Base-by-base conservation (phyloP, 1,139 yeast genomes). In the Trichomonascaceae sp. region DNA sequence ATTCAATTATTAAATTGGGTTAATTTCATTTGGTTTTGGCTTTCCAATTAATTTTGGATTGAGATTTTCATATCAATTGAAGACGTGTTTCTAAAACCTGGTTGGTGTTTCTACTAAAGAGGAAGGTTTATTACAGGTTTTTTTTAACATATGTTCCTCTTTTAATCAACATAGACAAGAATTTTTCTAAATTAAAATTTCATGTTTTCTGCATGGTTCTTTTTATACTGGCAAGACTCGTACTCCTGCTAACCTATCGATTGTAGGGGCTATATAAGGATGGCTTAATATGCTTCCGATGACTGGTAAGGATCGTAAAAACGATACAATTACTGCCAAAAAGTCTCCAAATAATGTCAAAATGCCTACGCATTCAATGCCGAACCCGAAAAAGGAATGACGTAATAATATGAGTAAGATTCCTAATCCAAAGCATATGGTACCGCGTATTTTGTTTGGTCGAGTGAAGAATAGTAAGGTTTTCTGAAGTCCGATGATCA, bases 341-440 rank as follows among this genome's bases (percentile, higher is more conserved):
- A 89, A 88, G 70, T 89, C 96, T 39, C 96, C 98, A 72, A 93
- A 93, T 52, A 93, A 75, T 6, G 91, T 91, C 60, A 91, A 73
- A 43, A 93, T 89, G 18, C 99, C 99, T 60, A 91, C 75, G 54
- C 87, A 81, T 70, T 93, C 99, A 55, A 93, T 74, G 9, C 85
- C 69, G 64, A 93, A 91, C 19, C 99, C 99, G 46, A 85, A 66
- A 66, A 93, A 87, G 5, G 98, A 82, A 72, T 85, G 78, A 66
- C 86, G 87, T 65, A 82, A 64, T 57, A 93, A 75, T 56, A 93
- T 91, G 61, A 93, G 73, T 19, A 84, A 56, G 30, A 93, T 84
- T 1, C 99, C 99, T 10, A 81, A 57, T 2, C 74, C 74, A 67
- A 93, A 90, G 62, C 90, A 88, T 20, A 90, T 61, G 0, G 96